Evolutionary conservation across 2,329 filamentous ascomycete species (phyloP).

Genomic region (Acrocalymma vagum): DNA sequence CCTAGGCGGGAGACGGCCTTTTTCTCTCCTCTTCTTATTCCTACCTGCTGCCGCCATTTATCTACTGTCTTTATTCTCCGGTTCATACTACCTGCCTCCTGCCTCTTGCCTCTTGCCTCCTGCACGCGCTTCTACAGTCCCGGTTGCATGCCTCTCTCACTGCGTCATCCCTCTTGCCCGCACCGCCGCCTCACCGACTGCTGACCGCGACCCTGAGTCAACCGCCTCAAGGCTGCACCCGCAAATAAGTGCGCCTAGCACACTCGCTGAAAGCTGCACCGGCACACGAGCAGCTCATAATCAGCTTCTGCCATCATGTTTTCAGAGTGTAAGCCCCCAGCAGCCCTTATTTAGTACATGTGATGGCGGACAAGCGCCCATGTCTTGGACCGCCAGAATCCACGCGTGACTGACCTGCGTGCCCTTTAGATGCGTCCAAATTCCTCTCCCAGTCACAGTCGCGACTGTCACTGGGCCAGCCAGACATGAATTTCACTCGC

Average conservation of each 20-base stretch:
- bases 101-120: no score
- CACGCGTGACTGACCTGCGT: conserved; percentile 55
- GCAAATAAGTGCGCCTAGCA: conserved; percentile 25
- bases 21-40: no score
- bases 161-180: conserved; percentile 41
- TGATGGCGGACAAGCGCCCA: conserved; percentile 35
- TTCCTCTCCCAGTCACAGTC: conserved; percentile 99
- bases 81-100: no score
- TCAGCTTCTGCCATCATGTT: conserved; percentile 65
- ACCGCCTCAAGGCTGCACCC: conserved; percentile 30
- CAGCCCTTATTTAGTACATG: conserved; percentile 42
- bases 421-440: conserved; percentile 82
- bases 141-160: conserved; percentile 35
- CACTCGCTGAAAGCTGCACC: conserved; percentile 24
- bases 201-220: conserved; percentile 34
- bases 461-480: conserved; percentile 75
- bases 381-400: conserved; percentile 32
- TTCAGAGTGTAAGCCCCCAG: conserved; percentile 83
- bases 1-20: no score
- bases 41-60: no score
- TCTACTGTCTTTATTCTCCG: no score
- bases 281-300: conserved; percentile 22
- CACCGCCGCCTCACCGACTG: conserved; percentile 38
- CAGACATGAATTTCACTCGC: conserved; percentile 57
- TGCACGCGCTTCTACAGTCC: no score